Base-by-base conservation (phyloP, 192 early-diverging fungal genomes). In the Nowakowskiella sp. region DNA sequence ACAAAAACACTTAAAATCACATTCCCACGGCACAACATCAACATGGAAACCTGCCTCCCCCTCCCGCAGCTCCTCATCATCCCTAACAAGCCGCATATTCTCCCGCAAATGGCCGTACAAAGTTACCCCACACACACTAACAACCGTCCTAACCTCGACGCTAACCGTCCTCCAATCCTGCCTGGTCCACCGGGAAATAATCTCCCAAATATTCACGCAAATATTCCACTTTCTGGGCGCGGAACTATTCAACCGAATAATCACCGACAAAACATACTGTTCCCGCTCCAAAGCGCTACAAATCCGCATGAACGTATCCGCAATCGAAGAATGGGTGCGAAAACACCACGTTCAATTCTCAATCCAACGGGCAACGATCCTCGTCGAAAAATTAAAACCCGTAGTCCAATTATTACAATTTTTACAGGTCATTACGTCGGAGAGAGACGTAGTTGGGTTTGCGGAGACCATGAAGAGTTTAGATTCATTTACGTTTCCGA, bases 271-370 rank as follows among this genome's bases (percentile, higher is more conserved):
- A 28, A 83, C 88, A 47, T 74, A 82, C 49, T 65, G 84, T 55
- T 83, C 83, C 50, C 87, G 91, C 7, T 76, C 78, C 16, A 84
- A 83, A 44, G 90, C 94, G 1, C 71, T 89, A 50, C 88, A 86
- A 65, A 83, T 92, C 4, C 84, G 84, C 19, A 80, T 89, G 69
- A 97, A 93, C 57, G 52, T 92, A 31, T 82, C 82, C 5, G 69
- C 76, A 22, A 50, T 93, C 8, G 87, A 85, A 50, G 87, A 91
- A 44, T 96, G 93, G 93, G 78, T 90, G 16, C 81, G 85, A 26
- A 58, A 77, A 24, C 77, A 85, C 67, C 26, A n/a, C 49, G 55
- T 24, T 59, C 76, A 22, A 49, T 33, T 39, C 55, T 60, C 27
- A 48, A 31, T 26, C 51, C 26, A 16, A 56, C 32, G 32, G 30